A percentile compares a stretch with the other conserved stretches of the same genome.
Evolutionary conservation across 208 protist genomes (phyloP).

Genomic region (Trypanosomatidae sp.): DNA sequence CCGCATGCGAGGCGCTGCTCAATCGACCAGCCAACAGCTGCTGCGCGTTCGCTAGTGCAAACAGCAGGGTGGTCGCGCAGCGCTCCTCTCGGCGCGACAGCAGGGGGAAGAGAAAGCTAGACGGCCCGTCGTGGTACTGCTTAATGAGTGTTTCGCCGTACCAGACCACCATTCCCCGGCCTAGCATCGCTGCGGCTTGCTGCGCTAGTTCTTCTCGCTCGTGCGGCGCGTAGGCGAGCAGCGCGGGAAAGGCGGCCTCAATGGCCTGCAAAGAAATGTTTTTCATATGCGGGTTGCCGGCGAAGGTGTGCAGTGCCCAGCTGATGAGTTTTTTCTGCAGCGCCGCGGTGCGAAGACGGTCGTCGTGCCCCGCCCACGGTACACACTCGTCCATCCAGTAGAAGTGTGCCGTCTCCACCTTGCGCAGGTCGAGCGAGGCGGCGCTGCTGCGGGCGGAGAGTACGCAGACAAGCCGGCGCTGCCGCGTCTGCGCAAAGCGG

Average conservation of each 20-base stretch:
- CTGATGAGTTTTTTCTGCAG: conserved; percentile 11
- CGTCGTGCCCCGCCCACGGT: not conserved
- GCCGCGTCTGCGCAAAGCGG: conserved; percentile 16
- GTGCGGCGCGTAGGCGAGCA: conserved; percentile 7
- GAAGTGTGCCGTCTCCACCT: conserved; percentile 9
- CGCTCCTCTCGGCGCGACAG: conserved; percentile 14
- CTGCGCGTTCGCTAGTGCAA: conserved; percentile 12
- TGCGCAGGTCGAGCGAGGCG: not conserved
- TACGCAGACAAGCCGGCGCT: not conserved
- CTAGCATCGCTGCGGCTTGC: conserved; percentile 15
- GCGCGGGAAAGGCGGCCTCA: conserved; percentile 16
- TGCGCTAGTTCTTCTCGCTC: conserved; percentile 20
- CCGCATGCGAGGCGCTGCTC: not conserved
- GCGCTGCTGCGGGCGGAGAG: conserved; percentile 4
- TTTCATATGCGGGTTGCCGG: not conserved
- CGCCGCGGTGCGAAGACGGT: no score
- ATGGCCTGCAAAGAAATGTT: conserved; percentile 18
- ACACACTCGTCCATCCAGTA: conserved; percentile 28
- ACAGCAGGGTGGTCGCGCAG: conserved; percentile 4
- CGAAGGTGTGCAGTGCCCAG: conserved; percentile 6
- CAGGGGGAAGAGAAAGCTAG: not conserved
- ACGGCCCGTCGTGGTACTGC: conserved; percentile 7
- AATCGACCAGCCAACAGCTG: not conserved
- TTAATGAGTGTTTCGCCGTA: conserved; percentile 17
- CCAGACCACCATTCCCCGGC: conserved; percentile 15